These are phyloP conservation scores for Fusarium sp. DNA, from an alignment of 2,329 filamentous ascomycete genomes.

Conservation along the genomic window DNA sequence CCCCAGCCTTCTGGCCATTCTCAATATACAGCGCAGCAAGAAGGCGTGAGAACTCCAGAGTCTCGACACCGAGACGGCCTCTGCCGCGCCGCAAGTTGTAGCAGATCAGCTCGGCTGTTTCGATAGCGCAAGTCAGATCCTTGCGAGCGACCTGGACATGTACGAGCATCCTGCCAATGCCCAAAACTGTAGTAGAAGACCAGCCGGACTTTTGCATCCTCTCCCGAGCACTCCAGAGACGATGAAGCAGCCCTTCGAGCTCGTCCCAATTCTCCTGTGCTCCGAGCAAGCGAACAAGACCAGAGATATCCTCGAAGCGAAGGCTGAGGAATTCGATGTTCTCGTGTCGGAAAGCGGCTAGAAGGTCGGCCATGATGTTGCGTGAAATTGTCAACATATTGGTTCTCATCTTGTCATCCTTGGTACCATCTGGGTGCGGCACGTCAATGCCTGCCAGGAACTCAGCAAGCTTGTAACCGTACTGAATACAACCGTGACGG, in stretches of 20 bases:
- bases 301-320: constrained; percentile 55
- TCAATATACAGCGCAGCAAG: constrained; percentile 38
- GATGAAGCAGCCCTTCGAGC: constrained; percentile 49
- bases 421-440: constrained; percentile 45
- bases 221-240: constrained; percentile 39
- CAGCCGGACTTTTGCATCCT: constrained; percentile 34
- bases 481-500: constrained; percentile 49
- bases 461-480: constrained; percentile 57
- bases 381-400: constrained; percentile 38
- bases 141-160: constrained; percentile 33
- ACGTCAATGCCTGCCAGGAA: constrained; percentile 54
- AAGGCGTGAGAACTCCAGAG: constrained; percentile 39
- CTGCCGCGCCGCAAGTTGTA: constrained; percentile 43
- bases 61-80: constrained; percentile 41
- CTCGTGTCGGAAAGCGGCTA: constrained; percentile 52
- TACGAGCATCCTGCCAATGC: constrained; percentile 40
- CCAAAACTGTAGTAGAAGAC: constrained; percentile 36
- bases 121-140: constrained; percentile 30
- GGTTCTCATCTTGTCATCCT: constrained; percentile 36
- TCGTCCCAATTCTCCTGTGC: constrained; percentile 57
- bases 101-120: constrained; percentile 39
- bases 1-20: constrained; percentile 11
- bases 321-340: constrained; percentile 56
- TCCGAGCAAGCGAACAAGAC: constrained; percentile 57
- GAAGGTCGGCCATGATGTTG: constrained; percentile 46